These are phyloP conservation scores for Gypsophila paniculata DNA, from an alignment of 179 eudicot species.

Conservation along the genomic window DNA sequence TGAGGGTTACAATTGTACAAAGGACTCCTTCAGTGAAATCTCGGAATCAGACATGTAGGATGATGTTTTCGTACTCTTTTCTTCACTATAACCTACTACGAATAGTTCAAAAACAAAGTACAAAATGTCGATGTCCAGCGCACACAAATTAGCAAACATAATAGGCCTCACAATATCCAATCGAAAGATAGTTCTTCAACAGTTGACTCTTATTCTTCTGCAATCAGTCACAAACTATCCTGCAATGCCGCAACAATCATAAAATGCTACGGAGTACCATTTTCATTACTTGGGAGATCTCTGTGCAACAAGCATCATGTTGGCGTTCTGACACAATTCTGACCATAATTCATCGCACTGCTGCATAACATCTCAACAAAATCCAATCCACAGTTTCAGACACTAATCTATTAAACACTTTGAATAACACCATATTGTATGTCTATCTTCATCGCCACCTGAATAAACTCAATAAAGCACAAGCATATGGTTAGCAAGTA, in stretches of 20 bases:
- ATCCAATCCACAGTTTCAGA: not conserved
- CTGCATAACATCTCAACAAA: not conserved
- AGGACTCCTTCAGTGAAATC: too few relatives aligned
- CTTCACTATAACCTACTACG: too few relatives aligned
- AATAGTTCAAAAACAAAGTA: too few relatives aligned
- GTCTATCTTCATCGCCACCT: not conserved
- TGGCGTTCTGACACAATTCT: not conserved
- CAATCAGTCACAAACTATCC: constrained; percentile 2
- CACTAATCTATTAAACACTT: not conserved
- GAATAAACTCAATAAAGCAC: not conserved
- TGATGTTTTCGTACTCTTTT: too few relatives aligned
- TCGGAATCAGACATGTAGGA: too few relatives aligned
- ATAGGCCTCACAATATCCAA: not conserved
- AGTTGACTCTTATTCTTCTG: not conserved
- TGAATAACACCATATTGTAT: too few relatives aligned
- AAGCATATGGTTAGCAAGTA: constrained; percentile 1
- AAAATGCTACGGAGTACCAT: too few relatives aligned
- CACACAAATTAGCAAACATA: too few relatives aligned
- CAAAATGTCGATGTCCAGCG: too few relatives aligned
- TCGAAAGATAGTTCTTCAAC: not conserved
- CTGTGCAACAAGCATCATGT: too few relatives aligned
- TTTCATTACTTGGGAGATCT: too few relatives aligned
- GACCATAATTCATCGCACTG: not conserved
- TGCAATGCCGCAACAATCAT: constrained; percentile 9
- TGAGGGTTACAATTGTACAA: too few relatives aligned